phyloP scores from a whole-genome alignment of 345 rosid species.

The Geranium brycei region DNA sequence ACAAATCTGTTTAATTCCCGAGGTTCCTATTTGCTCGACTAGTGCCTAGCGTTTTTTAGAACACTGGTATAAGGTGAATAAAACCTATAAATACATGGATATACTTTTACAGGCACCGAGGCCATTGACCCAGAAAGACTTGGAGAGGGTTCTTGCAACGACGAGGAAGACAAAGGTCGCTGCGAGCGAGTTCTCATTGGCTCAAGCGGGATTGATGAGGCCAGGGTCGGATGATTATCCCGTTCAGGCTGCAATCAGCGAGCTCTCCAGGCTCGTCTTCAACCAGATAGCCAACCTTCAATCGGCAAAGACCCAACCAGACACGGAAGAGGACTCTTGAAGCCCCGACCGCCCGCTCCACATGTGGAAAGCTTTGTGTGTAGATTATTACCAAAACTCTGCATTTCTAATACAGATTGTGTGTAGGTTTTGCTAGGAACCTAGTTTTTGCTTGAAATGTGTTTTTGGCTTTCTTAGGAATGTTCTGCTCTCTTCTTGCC shows the following conservation, averaged over 20 bases:
- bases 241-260: constrained; percentile 68
- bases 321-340: constrained; percentile 20
- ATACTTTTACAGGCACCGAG: constrained; percentile 47
- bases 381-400: too few relatives aligned
- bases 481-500: too few relatives aligned
- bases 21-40: too few relatives aligned
- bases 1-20: too few relatives aligned
- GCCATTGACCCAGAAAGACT: constrained; percentile 52
- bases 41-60: too few relatives aligned
- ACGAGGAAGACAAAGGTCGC: constrained; percentile 65
- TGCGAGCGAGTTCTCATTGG: constrained; percentile 54
- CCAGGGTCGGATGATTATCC: constrained; percentile 46
- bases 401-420: too few relatives aligned
- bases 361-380: too few relatives aligned
- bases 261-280: constrained; percentile 67
- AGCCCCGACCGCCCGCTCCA: neutral
- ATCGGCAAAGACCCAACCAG: constrained; percentile 16
- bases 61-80: too few relatives aligned
- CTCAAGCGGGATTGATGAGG: constrained; percentile 45
- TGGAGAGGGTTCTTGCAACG: constrained; percentile 56
- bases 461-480: too few relatives aligned
- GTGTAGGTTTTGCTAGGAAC: too few relatives aligned
- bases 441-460: too few relatives aligned
- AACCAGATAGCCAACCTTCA: constrained; percentile 70
- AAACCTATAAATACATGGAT: too few relatives aligned